These are phyloP conservation scores for Tetrahymena borealis DNA, from an alignment of 73 alveolate species.

Conservation along the genomic window DNA sequence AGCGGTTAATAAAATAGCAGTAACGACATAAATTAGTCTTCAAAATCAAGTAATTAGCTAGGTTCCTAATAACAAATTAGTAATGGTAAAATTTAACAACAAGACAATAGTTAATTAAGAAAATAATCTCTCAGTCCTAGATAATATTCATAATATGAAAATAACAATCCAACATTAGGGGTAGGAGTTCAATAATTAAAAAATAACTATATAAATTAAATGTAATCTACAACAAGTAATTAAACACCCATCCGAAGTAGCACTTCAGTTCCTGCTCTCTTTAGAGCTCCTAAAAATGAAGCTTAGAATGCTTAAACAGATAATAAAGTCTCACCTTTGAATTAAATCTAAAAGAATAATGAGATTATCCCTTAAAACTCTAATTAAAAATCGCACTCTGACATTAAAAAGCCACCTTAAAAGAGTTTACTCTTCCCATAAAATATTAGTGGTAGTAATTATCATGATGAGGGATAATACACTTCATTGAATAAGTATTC, in stretches of 20 bases:
- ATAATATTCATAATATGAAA: background rate
- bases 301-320: background rate
- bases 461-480: background rate
- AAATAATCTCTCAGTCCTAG: background rate
- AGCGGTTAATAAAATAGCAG: background rate
- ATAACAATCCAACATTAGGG: background rate
- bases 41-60: background rate
- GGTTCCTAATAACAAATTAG: background rate
- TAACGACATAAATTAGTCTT: background rate
- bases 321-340: background rate
- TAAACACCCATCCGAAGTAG: background rate
- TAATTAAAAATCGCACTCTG: background rate
- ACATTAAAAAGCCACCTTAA: background rate
- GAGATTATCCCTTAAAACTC: background rate
- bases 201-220: background rate
- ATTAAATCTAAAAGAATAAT: background rate
- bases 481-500: background rate
- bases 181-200: background rate
- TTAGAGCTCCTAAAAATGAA: background rate
- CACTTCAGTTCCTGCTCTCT: background rate
- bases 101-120: background rate
- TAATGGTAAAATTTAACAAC: background rate
- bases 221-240: background rate
- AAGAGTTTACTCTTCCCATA: background rate
- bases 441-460: background rate